Evolutionary conservation across 164 flowering plant species (phyloP), one percentile per base, ranked within the genome.

Genomic region (Nelumbo lutea): DNA sequence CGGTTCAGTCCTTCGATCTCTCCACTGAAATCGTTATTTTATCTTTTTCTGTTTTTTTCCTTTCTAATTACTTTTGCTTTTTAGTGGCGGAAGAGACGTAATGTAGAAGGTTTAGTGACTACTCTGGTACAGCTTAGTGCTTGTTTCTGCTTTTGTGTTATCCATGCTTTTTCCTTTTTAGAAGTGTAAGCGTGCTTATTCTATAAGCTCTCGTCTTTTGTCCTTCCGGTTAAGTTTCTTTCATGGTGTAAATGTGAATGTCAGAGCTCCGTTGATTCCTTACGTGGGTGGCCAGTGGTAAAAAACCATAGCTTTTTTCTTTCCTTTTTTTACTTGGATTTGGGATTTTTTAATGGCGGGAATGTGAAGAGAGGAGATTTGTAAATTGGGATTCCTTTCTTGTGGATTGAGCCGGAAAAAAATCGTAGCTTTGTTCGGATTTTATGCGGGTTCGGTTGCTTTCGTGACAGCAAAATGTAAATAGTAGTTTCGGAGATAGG

Each of bases 361-460:
- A 47, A 48, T 68, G 72, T 59, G 65, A 66, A 68, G 59, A 1
- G 15, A 70, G 63, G 64, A 58, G 45, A 69, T 70, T 61, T 44
- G 4, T 27, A 27, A 27, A 27, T 27, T 27, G 13, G 61, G 76
- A 77, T 80, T 77, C 83, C 75, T 80, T 80, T 46, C 80, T 73
- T 79, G 27, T 27, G 74, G 82, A 77, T 79, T 70, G 55, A 10
- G 46, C 46, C 45, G 14, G 64, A 44, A 0, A 67, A 27, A 73
- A 65, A 15, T 44, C 48, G 4, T 63, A 44, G 10, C 50, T 69
- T 72, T 66, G 59, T 59, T 51, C 43, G 15, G 48, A 56, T 61
- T 76, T 50, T 61, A 4, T 61, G 62, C 43, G 58, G 61, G 10
- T 60, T 65, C 57, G 27, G 57, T 40, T 41, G 59, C 73, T 65